Evolutionary conservation across 1,284 basidiomycete genomes (phyloP).

Genomic region (Ceratobasidium sp.): DNA sequence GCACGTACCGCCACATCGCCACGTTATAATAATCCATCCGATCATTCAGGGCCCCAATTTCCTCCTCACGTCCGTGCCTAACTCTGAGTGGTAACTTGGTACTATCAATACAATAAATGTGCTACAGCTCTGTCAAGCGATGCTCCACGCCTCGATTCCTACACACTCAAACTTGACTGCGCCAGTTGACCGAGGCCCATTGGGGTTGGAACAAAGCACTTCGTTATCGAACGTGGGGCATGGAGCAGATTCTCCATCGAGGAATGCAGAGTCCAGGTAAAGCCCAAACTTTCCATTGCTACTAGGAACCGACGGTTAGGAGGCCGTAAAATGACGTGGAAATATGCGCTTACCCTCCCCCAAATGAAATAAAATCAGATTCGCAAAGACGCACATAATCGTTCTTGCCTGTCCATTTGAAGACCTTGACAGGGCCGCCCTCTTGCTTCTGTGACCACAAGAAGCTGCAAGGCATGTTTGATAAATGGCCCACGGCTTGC

Average conservation of each 20-base stretch:
- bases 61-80: background rate
- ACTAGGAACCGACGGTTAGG: constrained; percentile 20
- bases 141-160: constrained; percentile 84
- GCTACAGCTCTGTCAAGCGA: constrained; percentile 56
- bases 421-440: constrained; percentile 65
- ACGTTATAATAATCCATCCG: background rate
- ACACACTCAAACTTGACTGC: constrained; percentile 81
- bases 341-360: constrained; percentile 79
- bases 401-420: constrained; percentile 90
- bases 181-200: constrained; percentile 60
- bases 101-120: constrained; percentile 30
- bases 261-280: constrained; percentile 85
- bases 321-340: background rate
- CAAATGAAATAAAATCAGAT: constrained; percentile 81
- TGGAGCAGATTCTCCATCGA: constrained; percentile 82
- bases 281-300: constrained; percentile 90
- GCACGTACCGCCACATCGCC: constrained; percentile 9
- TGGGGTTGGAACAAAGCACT: constrained; percentile 66
- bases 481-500: background rate
- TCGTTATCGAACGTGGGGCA: constrained; percentile 93
- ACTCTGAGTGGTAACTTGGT: background rate
- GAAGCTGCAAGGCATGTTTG: constrained; percentile 63
- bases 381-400: constrained; percentile 92
- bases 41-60: background rate
- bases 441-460: constrained; percentile 65